Percentiles rank a stretch among this genome's conserved stretches.
phyloP scores from a whole-genome alignment of 2,329 filamentous ascomycete genomes.

The Alternaria dauci region DNA sequence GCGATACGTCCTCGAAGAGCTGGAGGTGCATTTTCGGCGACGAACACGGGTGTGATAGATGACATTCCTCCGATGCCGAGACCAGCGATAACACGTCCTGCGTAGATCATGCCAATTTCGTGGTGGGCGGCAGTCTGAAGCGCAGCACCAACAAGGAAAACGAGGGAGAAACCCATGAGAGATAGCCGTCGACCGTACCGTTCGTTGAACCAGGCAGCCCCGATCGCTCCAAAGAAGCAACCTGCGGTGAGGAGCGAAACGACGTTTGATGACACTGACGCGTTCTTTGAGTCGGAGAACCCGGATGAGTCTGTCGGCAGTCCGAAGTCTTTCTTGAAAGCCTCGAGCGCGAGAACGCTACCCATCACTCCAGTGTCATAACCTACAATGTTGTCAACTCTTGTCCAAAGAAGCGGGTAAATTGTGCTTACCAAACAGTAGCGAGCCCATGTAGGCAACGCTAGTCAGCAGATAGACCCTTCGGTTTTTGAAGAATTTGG shows the following conservation, averaged over 20 bases:
- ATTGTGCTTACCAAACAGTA: constrained; percentile 10
- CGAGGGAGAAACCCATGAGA: constrained; percentile 12
- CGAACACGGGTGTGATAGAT: constrained; percentile 61
- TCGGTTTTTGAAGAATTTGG: constrained; percentile 19
- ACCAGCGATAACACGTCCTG: constrained; percentile 59
- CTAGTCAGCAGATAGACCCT: constrained; percentile 17
- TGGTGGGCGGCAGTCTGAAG: constrained; percentile 17
- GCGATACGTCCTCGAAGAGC: constrained; percentile 67
- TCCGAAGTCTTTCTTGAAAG: constrained; percentile 18
- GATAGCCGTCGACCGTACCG: constrained; percentile 14
- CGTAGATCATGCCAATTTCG: constrained; percentile 17
- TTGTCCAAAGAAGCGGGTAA: background rate
- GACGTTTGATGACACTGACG: constrained; percentile 12
- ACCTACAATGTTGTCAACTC: constrained; percentile 4
- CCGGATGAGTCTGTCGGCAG: constrained; percentile 15
- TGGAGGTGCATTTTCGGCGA: constrained; percentile 61
- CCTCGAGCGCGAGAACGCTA: constrained; percentile 16
- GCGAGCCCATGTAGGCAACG: constrained; percentile 20
- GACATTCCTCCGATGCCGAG: constrained; percentile 62
- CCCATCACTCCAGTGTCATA: constrained; percentile 20
- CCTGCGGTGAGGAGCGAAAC: constrained; percentile 17
- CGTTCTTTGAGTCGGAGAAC: constrained; percentile 15
- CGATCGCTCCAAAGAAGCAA: constrained; percentile 20
- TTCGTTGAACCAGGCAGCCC: constrained; percentile 16
- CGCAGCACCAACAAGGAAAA: constrained; percentile 17